Percentiles rank a stretch among this genome's conserved stretches.
phyloP scores from a whole-genome alignment of 2,329 filamentous ascomycete genomes.

The Penicillium sp. region DNA sequence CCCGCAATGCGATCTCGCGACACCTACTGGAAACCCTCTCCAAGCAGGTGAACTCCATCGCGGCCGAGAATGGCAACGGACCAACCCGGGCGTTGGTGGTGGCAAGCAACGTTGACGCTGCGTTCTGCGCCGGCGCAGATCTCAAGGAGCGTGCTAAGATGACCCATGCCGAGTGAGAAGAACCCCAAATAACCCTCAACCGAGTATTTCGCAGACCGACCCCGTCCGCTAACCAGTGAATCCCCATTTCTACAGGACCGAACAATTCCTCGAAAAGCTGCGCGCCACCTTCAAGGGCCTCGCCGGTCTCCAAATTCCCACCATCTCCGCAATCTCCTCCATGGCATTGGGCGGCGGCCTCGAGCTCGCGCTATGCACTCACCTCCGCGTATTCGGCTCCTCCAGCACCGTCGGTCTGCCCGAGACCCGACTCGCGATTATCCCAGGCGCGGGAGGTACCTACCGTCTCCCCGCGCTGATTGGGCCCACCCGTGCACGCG shows the following conservation, averaged over 20 bases:
- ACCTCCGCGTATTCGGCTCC: conserved; percentile 85
- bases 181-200: conserved; percentile 5
- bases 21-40: conserved; percentile 75
- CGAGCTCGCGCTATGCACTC: conserved; percentile 86
- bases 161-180: conserved; percentile 73
- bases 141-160: conserved; percentile 85
- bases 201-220: not conserved
- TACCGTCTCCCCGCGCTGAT: conserved; percentile 84
- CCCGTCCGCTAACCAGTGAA: not conserved
- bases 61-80: conserved; percentile 62
- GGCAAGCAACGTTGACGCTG: conserved; percentile 81
- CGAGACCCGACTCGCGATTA: conserved; percentile 90
- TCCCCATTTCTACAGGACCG: conserved; percentile 63
- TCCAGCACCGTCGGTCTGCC: conserved; percentile 81
- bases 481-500: conserved; percentile 79
- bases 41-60: conserved; percentile 74
- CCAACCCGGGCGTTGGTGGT: conserved; percentile 81
- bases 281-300: conserved; percentile 77
- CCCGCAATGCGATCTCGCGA: conserved; percentile 89
- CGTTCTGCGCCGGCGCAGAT: conserved; percentile 94
- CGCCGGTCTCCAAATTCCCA: conserved; percentile 79
- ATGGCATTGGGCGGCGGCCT: conserved; percentile 90
- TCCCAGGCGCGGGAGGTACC: conserved; percentile 92
- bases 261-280: conserved; percentile 76
- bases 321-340: conserved; percentile 85